Evolutionary conservation across 1,284 basidiomycete species (phyloP).

Genomic region (Pholiota adiposa): DNA sequence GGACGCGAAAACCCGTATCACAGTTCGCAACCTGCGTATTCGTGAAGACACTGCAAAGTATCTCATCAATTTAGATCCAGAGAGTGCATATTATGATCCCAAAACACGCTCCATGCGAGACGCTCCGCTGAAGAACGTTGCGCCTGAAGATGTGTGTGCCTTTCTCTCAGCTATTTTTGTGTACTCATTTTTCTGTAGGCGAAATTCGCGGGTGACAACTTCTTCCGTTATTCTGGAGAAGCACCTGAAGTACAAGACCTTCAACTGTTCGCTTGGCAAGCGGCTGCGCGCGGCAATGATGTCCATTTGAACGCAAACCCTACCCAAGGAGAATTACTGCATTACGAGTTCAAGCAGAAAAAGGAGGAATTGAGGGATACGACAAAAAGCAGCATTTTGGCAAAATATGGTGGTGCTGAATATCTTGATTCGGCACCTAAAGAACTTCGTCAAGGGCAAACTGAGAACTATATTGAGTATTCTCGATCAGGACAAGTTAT

Average conservation of each 20-base stretch:
- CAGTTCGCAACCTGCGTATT: constrained; percentile 97
- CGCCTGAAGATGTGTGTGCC: constrained; percentile 80
- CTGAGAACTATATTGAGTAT: constrained; percentile 98
- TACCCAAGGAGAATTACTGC: constrained; percentile 91
- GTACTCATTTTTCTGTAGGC: constrained; percentile 52
- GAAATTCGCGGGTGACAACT: constrained; percentile 96
- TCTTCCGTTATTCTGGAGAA: constrained; percentile 88
- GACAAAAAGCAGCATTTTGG: constrained; percentile 85
- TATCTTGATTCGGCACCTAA: constrained; percentile 88
- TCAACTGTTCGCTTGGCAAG: constrained; percentile 98
- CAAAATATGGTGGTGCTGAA: constrained; percentile 93
- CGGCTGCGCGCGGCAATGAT: constrained; percentile 90
- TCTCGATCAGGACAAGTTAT: constrained; percentile 90
- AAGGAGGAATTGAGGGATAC: constrained; percentile 91
- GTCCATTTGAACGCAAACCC: constrained; percentile 97
- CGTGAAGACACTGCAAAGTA: constrained; percentile 99
- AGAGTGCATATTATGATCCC: constrained; percentile 98
- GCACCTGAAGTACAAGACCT: constrained; percentile 90
- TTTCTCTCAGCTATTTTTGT: constrained; percentile 4
- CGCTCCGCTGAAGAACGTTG: constrained; percentile 80
- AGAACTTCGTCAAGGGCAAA: constrained; percentile 92
- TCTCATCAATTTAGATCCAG: constrained; percentile 94
- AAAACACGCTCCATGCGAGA: constrained; percentile 99
- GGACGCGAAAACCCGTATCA: constrained; percentile 97
- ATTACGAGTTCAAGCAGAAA: constrained; percentile 89